Base-by-base conservation (phyloP, 305 asterid genomes). In the Fraxinus dipetala region DNA sequence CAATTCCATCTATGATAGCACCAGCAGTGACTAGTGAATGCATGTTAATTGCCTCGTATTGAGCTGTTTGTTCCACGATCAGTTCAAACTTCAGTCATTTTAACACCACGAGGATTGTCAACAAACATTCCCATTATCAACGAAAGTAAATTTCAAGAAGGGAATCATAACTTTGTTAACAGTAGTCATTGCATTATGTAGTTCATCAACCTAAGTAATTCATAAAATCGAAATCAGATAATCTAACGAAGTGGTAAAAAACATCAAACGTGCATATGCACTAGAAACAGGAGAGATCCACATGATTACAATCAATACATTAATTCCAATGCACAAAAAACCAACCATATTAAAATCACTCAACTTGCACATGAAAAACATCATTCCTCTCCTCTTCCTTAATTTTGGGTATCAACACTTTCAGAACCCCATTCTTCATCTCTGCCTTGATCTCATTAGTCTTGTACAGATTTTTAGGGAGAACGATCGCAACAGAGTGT, bases 381-480 rank as follows among this genome's bases (percentile, higher is more conserved):
- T 65, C 51, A 56, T 18, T 77, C 72, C 38, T 54, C 73, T 30
- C 67, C 73, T 77, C 74, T 24, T 67, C 74, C 74, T 67, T 67
- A 9, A 67, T 67, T 26, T 28, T 26, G 74, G 74, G 74, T 14
- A 67, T 26, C 18, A 67, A 26, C 36, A 67, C 36, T 67, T 67
- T 67, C 35, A 67, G 36, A 67, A 67, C 74, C 74, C 74, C 74
- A 28, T 67, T 67, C 74, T 24, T 67, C 74, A 67, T 67, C 35
- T 67, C 80, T 14, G 80, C 80, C 72, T 77, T 56, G 72, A 77
- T 77, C 73, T 77, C 45, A 31, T 14, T 36, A 7, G 31, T 26
- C 72, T 77, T 77, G 80, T 77, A 77, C 7, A 51, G 28, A 1
- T 54, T 54, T 30, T 8, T 3, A 0, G 54, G 72, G 28, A 77